Percentiles rank a stretch among this genome's conserved stretches.
Evolutionary conservation across 352 stramenopile species (phyloP).

Genomic region (Phytopythium kandeliae): DNA sequence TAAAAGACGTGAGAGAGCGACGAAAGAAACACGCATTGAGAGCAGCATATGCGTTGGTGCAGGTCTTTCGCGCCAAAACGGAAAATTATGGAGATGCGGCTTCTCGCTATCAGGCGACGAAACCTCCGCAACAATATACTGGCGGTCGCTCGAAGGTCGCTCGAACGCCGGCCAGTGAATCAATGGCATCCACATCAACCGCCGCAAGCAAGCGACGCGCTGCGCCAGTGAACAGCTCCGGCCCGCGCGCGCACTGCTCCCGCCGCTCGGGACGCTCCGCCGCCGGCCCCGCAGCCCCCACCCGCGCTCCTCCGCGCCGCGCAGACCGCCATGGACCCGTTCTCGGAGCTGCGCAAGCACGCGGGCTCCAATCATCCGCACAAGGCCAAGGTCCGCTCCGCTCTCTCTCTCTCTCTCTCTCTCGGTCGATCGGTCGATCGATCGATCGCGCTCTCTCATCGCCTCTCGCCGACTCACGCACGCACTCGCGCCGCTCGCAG

Average conservation of each 20-base stretch:
- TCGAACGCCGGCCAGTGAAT: conserved; percentile 27
- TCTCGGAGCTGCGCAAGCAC: conserved; percentile 75
- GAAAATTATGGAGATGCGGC: too few relatives aligned
- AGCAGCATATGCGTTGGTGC: too few relatives aligned
- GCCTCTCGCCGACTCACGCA: too few relatives aligned
- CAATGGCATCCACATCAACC: too few relatives aligned
- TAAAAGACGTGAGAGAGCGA: too few relatives aligned
- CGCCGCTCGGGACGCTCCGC: background rate
- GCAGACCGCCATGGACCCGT: conserved; percentile 52
- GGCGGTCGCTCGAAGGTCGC: conserved; percentile 31
- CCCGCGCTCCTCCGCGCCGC: background rate
- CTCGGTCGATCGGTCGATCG: background rate
- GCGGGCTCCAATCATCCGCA: conserved; percentile 69
- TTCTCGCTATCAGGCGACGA: too few relatives aligned
- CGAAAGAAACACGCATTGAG: too few relatives aligned
- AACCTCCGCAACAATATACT: too few relatives aligned
- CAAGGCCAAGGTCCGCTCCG: conserved; percentile 45
- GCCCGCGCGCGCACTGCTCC: background rate
- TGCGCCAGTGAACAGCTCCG: conserved; percentile 1
- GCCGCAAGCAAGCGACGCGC: too few relatives aligned
- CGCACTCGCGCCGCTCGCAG: conserved; percentile 14
- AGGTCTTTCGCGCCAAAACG: too few relatives aligned
- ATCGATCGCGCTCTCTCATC: too few relatives aligned
- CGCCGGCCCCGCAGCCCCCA: background rate
- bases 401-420: background rate